Conservation (phyloP, 257 asterid genomes). For the Solanum neorickii region DNA sequence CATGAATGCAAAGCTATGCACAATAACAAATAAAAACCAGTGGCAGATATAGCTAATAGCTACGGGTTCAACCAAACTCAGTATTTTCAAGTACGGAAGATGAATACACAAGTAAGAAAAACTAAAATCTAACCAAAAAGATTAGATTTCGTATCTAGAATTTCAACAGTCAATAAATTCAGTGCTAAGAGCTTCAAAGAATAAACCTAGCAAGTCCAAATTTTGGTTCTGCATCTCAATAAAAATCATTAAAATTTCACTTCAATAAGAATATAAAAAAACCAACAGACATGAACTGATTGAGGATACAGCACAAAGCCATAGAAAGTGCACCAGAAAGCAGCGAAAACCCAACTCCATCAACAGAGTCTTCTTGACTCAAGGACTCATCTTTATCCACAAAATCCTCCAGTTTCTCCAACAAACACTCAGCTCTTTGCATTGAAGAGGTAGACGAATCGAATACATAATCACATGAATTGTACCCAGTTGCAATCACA, state of each 20-base stretch:
- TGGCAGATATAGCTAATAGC: not conserved
- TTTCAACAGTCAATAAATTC: not conserved
- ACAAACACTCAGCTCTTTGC: conserved; percentile 56
- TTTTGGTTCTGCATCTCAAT: not conserved
- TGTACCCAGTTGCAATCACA: conserved; percentile 72
- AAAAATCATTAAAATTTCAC: not conserved
- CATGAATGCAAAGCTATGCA: not conserved
- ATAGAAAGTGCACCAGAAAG: conserved; percentile 89
- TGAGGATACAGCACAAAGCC: conserved; percentile 96
- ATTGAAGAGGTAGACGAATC: conserved; percentile 53
- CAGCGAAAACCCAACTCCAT: conserved; percentile 60
- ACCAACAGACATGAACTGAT: not conserved
- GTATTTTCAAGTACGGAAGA: not conserved
- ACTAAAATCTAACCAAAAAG: not conserved
- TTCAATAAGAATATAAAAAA: not conserved
- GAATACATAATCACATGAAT: conserved; percentile 57
- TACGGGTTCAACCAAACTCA: not conserved
- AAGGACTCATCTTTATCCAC: conserved; percentile 55
- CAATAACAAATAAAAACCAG: not conserved
- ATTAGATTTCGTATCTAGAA: not conserved
- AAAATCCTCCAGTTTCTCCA: conserved; percentile 65
- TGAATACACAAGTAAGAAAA: not conserved
- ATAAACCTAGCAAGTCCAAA: not conserved
- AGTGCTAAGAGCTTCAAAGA: not conserved
- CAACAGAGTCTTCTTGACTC: conserved; percentile 44